Conservation (phyloP, 768 basidiomycete species). For the Pisolithus marmoratus region DNA sequence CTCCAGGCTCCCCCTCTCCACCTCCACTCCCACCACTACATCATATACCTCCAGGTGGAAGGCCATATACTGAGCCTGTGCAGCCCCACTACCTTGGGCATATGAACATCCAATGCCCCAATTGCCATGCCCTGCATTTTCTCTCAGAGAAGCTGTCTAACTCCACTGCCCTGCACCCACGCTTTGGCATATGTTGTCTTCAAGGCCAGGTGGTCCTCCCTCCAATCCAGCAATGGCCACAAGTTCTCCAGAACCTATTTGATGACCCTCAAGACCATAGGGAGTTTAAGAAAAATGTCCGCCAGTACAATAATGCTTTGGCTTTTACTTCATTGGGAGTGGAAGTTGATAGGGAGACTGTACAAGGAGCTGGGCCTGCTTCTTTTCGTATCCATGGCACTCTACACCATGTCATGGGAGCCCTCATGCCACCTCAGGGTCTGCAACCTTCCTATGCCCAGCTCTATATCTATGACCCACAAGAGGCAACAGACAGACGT, state of each 20-base stretch:
- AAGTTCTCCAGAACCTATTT: conserved; percentile 4
- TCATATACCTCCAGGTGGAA: too few relatives aligned
- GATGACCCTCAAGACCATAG: conserved; percentile 3
- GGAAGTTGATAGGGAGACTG: conserved; percentile 18
- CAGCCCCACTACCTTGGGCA: background rate
- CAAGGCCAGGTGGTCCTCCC: conserved; percentile 22
- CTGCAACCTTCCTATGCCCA: conserved; percentile 35
- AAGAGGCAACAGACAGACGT: conserved; percentile 17
- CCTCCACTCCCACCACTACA: background rate
- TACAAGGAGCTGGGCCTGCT: conserved; percentile 14
- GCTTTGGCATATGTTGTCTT: conserved; percentile 25
- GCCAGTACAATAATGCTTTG: conserved; percentile 34
- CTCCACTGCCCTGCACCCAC: background rate
- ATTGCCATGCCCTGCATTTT: conserved; percentile 18
- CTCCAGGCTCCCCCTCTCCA: background rate
- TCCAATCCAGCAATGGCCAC: conserved; percentile 8
- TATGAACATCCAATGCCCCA: conserved; percentile 5
- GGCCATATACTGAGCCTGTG: conserved; percentile 10
- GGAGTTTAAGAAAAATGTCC: conserved; percentile 30
- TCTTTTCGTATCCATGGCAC: conserved; percentile 23
- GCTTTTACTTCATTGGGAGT: conserved; percentile 37
- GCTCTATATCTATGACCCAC: conserved; percentile 27
- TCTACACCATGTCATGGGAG: too few relatives aligned
- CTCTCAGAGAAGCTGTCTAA: conserved; percentile 4
- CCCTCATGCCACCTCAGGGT: too few relatives aligned